A percentile compares a stretch with the other conserved stretches of the same genome.
These are phyloP conservation scores for Talaromyces sp. DNA, from an alignment of 2,329 filamentous ascomycete species.

Conservation along the genomic window DNA sequence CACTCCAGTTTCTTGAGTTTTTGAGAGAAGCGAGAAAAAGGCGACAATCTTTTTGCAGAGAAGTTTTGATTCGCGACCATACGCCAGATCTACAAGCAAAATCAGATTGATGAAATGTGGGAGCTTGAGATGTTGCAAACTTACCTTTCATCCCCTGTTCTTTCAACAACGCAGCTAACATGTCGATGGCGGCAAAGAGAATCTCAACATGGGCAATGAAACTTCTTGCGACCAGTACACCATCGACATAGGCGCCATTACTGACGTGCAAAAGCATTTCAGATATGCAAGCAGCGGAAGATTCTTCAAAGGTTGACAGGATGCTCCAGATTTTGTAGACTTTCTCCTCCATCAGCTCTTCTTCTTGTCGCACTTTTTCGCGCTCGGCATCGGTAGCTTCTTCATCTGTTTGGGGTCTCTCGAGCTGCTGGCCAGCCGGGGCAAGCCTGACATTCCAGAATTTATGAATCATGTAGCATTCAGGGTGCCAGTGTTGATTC, in stretches of 20 bases:
- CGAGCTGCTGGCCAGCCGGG: constrained; percentile 49
- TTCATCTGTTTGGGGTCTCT: constrained; percentile 40
- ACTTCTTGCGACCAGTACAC: constrained; percentile 86
- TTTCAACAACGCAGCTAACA: constrained; percentile 68
- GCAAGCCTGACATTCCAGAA: constrained; percentile 96
- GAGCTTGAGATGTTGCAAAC: constrained; percentile 17
- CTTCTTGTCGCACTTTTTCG: constrained; percentile 70
- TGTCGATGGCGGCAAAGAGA: constrained; percentile 81
- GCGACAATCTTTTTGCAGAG: constrained; percentile 99
- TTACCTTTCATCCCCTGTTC: constrained; percentile 68
- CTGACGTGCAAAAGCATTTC: constrained; percentile 98
- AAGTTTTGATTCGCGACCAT: constrained; percentile 92
- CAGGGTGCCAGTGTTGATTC: constrained; percentile 98
- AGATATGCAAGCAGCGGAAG: constrained; percentile 94
- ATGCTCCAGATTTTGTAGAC: constrained; percentile 98
- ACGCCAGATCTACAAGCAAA: constrained; percentile 64
- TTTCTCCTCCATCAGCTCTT: constrained; percentile 95
- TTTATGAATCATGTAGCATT: constrained; percentile 99
- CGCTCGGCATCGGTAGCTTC: constrained; percentile 64
- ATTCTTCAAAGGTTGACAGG: constrained; percentile 93
- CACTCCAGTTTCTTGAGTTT: constrained; percentile 85
- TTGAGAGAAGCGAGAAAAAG: constrained; percentile 91
- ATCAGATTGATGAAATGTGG: constrained; percentile 17
- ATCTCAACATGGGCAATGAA: constrained; percentile 97
- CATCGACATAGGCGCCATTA: constrained; percentile 93